Evolutionary conservation across 1,139 yeast genomes (phyloP).

Genomic region (Kazachstania sp.): DNA sequence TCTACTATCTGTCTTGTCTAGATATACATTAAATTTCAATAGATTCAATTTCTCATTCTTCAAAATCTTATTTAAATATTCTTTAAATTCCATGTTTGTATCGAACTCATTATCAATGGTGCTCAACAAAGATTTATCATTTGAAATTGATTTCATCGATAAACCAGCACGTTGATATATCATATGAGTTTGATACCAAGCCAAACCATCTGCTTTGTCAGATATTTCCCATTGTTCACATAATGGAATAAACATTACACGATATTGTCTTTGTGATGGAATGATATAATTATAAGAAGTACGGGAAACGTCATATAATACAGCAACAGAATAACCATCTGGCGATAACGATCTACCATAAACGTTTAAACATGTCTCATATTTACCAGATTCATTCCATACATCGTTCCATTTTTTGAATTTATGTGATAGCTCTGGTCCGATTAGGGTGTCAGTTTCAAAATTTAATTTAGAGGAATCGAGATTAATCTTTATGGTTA

Average conservation of each 20-base stretch:
- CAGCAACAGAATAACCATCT: slow-evolving; percentile 30
- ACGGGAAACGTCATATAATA: slow-evolving; percentile 31
- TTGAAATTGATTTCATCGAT: slow-evolving; percentile 8
- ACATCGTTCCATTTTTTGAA: slow-evolving; percentile 25
- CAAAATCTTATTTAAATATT: slow-evolving; percentile 20
- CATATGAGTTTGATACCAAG: slow-evolving; percentile 32
- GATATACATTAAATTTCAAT: slow-evolving; percentile 25
- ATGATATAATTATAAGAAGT: slow-evolving; percentile 31
- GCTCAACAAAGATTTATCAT: background rate
- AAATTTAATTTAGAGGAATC: slow-evolving; percentile 6
- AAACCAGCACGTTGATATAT: slow-evolving; percentile 21
- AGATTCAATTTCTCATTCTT: slow-evolving; percentile 15
- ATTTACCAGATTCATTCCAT: slow-evolving; percentile 25
- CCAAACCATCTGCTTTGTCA: slow-evolving; percentile 27
- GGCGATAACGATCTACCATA: slow-evolving; percentile 30
- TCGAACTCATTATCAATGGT: slow-evolving; percentile 4
- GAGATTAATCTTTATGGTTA: slow-evolving; percentile 13
- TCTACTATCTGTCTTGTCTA: slow-evolving; percentile 6
- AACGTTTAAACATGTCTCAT: slow-evolving; percentile 21
- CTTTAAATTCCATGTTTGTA: slow-evolving; percentile 15
- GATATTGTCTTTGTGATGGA: slow-evolving; percentile 28
- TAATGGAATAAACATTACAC: slow-evolving; percentile 29
- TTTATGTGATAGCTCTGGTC: slow-evolving; percentile 24
- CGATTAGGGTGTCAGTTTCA: slow-evolving; percentile 17
- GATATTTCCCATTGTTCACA: slow-evolving; percentile 21